Conservation (phyloP, 208 protist genomes). For the Herpetomonas muscarum region DNA sequence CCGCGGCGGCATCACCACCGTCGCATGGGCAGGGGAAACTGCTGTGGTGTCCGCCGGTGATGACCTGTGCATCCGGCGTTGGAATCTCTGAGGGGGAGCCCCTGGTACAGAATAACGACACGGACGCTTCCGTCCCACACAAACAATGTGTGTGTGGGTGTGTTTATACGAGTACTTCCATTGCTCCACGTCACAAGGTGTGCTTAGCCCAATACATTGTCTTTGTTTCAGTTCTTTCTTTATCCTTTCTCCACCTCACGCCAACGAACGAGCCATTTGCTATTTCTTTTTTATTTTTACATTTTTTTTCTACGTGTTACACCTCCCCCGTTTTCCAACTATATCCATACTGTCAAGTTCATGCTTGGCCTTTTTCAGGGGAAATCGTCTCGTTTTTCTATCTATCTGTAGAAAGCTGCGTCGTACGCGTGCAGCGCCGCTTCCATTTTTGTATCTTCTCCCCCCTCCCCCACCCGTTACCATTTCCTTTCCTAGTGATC, state of each 20-base stretch:
- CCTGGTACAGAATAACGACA: too few species aligned
- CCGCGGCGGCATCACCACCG: slow-evolving; percentile 30
- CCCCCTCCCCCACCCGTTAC: too few species aligned
- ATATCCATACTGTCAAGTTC: too few species aligned
- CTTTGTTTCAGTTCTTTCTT: slow-evolving; percentile 3
- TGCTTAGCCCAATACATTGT: background rate
- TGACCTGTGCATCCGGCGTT: slow-evolving; percentile 36
- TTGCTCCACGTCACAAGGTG: too few species aligned
- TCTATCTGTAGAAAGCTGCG: too few species aligned
- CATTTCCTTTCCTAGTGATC: too few species aligned
- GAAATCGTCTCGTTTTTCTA: too few species aligned
- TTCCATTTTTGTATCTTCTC: too few species aligned
- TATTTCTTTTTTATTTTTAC: slow-evolving; percentile 17
- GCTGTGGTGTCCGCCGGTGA: slow-evolving; percentile 24
- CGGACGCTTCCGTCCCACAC: background rate
- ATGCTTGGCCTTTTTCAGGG: too few species aligned
- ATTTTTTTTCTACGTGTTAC: slow-evolving; percentile 9
- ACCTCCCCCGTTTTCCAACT: too few species aligned
- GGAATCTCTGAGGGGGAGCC: slow-evolving; percentile 6
- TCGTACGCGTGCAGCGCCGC: too few species aligned
- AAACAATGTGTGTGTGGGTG: background rate
- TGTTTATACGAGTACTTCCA: too few species aligned
- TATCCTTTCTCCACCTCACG: background rate
- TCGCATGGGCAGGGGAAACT: slow-evolving; percentile 16
- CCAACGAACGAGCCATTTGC: background rate